Conservation (phyloP, 345 rosid genomes). For the Camelina sativa region DNA sequence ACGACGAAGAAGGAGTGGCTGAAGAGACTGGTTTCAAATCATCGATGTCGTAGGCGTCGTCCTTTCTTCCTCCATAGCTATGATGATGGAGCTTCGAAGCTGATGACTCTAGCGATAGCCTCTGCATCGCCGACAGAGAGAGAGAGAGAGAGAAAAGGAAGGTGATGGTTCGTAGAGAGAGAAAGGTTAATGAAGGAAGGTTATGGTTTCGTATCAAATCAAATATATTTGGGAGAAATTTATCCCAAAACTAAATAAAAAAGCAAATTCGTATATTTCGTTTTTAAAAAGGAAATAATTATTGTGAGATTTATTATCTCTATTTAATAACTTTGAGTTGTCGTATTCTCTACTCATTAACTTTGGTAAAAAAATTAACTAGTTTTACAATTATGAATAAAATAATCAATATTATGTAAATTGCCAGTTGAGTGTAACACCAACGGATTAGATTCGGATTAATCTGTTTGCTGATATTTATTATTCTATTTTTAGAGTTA, state of each 20-base stretch:
- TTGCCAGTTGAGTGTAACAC: background rate
- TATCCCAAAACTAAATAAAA: background rate
- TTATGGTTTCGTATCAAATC: constrained; percentile 23
- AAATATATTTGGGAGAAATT: constrained; percentile 20
- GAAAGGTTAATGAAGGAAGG: constrained; percentile 6
- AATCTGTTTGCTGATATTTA: background rate
- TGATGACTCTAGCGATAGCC: constrained; percentile 89
- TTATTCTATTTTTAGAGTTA: background rate
- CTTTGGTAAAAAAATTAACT: background rate
- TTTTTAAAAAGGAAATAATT: constrained; percentile 13
- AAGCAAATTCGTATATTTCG: constrained; percentile 8
- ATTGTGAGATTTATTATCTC: background rate
- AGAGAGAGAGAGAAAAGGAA: background rate
- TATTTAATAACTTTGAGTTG: constrained; percentile 31
- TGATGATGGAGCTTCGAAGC: constrained; percentile 58
- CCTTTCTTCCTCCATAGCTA: constrained; percentile 58
- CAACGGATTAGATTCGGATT: background rate
- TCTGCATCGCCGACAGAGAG: constrained; percentile 65
- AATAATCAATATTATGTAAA: no score
- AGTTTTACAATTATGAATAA: no score
- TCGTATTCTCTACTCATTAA: constrained; percentile 33
- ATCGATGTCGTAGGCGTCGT: constrained; percentile 45
- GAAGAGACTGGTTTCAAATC: constrained; percentile 40
- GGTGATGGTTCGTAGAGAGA: background rate
- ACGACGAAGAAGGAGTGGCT: constrained; percentile 35